Percentiles rank a stretch among this genome's conserved stretches.
These are phyloP conservation scores for Camellia japonica DNA, from an alignment of 148 eudicot species.

Conservation along the genomic window DNA sequence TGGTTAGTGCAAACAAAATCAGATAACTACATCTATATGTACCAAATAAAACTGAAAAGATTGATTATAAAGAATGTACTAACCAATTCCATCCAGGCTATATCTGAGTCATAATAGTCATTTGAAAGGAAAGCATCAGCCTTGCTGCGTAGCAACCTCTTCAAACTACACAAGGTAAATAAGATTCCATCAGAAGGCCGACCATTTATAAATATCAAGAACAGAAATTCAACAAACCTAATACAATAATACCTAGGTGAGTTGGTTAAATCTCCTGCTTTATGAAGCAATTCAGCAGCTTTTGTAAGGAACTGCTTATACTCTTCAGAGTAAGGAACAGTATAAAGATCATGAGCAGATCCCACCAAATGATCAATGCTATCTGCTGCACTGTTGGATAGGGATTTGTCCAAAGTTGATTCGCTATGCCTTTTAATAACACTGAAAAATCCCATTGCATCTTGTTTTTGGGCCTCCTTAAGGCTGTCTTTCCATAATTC, in stretches of 20 bases:
- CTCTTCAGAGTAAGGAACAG: conserved; percentile 71
- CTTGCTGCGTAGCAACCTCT: conserved; percentile 78
- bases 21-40: neutral
- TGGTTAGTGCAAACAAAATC: neutral
- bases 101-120: conserved; percentile 95
- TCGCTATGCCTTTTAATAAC: conserved; percentile 72
- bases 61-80: conserved; percentile 15
- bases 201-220: conserved; percentile 1
- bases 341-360: conserved; percentile 54
- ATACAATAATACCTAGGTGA: conserved; percentile 51
- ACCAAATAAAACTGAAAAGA: neutral
- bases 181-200: conserved; percentile 17
- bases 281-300: conserved; percentile 71
- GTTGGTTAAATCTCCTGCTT: conserved; percentile 78
- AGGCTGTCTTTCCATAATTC: conserved; percentile 80
- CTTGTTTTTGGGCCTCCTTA: conserved; percentile 60
- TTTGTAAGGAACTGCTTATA: conserved; percentile 50
- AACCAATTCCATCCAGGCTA: conserved; percentile 99
- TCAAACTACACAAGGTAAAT: conserved; percentile 55
- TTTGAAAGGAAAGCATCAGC: conserved; percentile 92
- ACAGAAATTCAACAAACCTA: neutral
- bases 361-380: conserved; percentile 19
- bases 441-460: conserved; percentile 79
- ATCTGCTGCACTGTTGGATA: conserved; percentile 12
- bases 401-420: conserved; percentile 27